These are phyloP conservation scores for Metschnikowia orientalis DNA, from an alignment of 805 yeast genomes.

Conservation along the genomic window DNA sequence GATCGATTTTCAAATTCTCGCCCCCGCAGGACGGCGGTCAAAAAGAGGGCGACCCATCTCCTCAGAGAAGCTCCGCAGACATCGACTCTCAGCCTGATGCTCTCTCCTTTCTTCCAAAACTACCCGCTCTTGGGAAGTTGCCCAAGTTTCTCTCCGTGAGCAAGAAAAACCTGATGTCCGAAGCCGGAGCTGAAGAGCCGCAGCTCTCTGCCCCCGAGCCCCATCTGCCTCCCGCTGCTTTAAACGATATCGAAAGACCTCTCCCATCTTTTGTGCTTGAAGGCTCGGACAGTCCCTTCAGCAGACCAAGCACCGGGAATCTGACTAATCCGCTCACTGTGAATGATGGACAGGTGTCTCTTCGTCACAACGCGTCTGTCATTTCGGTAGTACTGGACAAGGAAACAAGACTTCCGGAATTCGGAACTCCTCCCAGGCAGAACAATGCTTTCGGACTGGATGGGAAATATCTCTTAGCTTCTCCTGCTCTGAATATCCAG, in stretches of 20 bases:
- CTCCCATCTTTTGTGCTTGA: not conserved
- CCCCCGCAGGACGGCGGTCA: constrained; percentile 12
- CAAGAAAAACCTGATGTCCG: not conserved
- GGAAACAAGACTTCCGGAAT: too few species aligned
- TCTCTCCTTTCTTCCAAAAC: too few species aligned
- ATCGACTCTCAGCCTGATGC: too few species aligned
- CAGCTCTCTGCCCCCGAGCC: too few species aligned
- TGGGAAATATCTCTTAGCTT: too few species aligned
- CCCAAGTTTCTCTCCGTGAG: too few species aligned
- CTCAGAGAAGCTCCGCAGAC: not conserved
- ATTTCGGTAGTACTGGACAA: constrained; percentile 7
- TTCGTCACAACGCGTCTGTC: constrained; percentile 34
- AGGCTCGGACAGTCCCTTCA: not conserved
- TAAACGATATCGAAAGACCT: too few species aligned
- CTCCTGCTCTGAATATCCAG: not conserved
- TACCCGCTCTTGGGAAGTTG: too few species aligned
- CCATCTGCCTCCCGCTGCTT: too few species aligned
- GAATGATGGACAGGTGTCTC: constrained; percentile 23
- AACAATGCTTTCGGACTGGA: too few species aligned
- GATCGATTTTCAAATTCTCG: constrained; percentile 12
- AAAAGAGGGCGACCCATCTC: not conserved
- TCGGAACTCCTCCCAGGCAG: too few species aligned
- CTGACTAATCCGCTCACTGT: constrained; percentile 3
- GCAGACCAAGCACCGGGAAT: not conserved
- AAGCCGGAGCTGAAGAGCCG: not conserved